Conservation (phyloP, 1,139 yeast genomes). For the Candida mesenterica region DNA sequence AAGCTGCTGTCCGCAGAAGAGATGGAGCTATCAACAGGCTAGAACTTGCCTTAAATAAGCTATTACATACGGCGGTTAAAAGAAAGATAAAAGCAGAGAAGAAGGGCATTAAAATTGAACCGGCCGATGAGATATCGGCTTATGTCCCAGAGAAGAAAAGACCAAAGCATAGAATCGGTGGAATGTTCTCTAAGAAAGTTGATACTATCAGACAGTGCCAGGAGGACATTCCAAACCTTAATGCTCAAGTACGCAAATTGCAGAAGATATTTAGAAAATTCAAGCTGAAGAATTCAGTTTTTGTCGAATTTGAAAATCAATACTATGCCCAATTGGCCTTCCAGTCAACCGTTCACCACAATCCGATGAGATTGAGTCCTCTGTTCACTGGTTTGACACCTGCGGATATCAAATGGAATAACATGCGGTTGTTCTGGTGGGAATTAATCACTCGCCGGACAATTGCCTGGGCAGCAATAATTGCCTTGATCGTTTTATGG, state of each 20-base stretch:
- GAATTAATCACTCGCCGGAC: slow-evolving; percentile 63
- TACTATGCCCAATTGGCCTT: slow-evolving; percentile 68
- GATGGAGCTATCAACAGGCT: slow-evolving; percentile 57
- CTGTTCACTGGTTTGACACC: slow-evolving; percentile 59
- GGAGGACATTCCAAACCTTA: slow-evolving; percentile 53
- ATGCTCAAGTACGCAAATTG: slow-evolving; percentile 50
- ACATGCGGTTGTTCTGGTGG: slow-evolving; percentile 81
- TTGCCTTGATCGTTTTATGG: slow-evolving; percentile 75
- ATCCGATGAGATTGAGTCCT: slow-evolving; percentile 50
- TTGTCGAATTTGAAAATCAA: slow-evolving; percentile 70
- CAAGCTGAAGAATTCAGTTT: slow-evolving; percentile 55
- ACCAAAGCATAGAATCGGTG: slow-evolving; percentile 64
- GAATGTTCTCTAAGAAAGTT: slow-evolving; percentile 53
- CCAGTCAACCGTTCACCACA: slow-evolving; percentile 57
- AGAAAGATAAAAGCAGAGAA: slow-evolving; percentile 63
- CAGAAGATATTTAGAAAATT: slow-evolving; percentile 47
- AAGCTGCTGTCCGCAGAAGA: slow-evolving; percentile 58
- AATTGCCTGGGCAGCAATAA: slow-evolving; percentile 59
- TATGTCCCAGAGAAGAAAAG: slow-evolving; percentile 76
- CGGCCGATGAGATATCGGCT: slow-evolving; percentile 51
- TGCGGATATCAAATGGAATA: slow-evolving; percentile 62
- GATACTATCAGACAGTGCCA: slow-evolving; percentile 61
- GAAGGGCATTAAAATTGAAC: slow-evolving; percentile 48
- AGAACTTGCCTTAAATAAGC: slow-evolving; percentile 66
- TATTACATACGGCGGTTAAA: slow-evolving; percentile 61